Conservation (phyloP, 257 asterid genomes). For the Echites panduratus region DNA sequence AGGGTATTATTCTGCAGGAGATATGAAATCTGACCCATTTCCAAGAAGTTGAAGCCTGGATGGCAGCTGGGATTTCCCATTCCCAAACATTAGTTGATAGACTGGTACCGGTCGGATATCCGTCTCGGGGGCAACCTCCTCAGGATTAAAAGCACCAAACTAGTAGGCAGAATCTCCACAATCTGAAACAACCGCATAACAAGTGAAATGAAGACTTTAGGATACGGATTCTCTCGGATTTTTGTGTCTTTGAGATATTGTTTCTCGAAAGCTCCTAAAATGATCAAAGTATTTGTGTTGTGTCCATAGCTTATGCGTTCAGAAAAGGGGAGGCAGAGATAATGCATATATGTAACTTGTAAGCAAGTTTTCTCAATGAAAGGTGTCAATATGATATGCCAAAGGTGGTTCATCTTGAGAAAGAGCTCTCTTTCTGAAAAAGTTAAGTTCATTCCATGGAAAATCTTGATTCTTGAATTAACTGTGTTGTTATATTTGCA, state of each 20-base stretch:
- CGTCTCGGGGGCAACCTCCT: conserved; percentile 70
- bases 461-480: background rate
- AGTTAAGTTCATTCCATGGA: too few relatives aligned
- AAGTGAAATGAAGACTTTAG: background rate
- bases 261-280: background rate
- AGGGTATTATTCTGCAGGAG: background rate
- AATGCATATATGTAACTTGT: too few relatives aligned
- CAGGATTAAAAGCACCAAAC: conserved; percentile 62
- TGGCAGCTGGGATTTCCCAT: too few relatives aligned
- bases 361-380: background rate
- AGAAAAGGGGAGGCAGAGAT: background rate
- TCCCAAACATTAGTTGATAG: conserved; percentile 31
- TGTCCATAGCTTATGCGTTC: background rate
- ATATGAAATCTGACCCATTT: background rate
- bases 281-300: background rate
- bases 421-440: background rate
- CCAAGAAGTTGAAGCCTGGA: background rate
- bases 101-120: conserved; percentile 57
- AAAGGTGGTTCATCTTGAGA: background rate
- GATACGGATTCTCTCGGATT: too few relatives aligned
- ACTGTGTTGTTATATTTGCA: background rate
- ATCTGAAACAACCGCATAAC: conserved; percentile 32
- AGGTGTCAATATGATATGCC: background rate
- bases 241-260: background rate
- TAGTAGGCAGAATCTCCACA: conserved; percentile 70